These are phyloP conservation scores for Gelatoporia subvermispora DNA, from an alignment of 768 basidiomycete genomes.

Conservation along the genomic window DNA sequence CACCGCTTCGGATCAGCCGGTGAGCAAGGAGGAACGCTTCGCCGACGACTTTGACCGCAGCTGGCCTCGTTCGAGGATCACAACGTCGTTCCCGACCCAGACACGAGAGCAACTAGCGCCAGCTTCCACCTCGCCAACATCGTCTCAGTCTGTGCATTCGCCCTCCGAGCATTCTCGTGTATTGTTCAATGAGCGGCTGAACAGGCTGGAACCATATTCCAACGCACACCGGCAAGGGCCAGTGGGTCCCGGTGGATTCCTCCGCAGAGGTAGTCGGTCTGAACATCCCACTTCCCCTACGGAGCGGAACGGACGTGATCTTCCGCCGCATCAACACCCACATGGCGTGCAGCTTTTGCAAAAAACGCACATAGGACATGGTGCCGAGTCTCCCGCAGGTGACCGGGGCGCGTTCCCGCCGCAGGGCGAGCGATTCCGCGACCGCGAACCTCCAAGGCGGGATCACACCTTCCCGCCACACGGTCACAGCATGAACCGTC, in stretches of 20 bases:
- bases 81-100: constrained; percentile 35
- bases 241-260: constrained; percentile 21
- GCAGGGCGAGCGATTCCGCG: constrained; percentile 14
- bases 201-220: constrained; percentile 80
- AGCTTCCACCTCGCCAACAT: constrained; percentile 27
- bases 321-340: constrained; percentile 34
- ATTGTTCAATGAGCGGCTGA: constrained; percentile 94
- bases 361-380: constrained; percentile 33
- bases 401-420: constrained; percentile 13
- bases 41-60: constrained; percentile 93
- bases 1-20: constrained; percentile 35
- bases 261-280: constrained; percentile 40
- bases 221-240: constrained; percentile 39
- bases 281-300: constrained; percentile 33
- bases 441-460: constrained; percentile 17
- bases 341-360: constrained; percentile 55
- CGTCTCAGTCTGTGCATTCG: constrained; percentile 38
- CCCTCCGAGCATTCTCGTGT: constrained; percentile 61
- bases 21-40: constrained; percentile 84
- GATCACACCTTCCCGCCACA: constrained; percentile 6
- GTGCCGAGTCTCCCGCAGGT: constrained; percentile 11
- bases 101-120: constrained; percentile 36
- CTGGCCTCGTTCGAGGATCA: constrained; percentile 75
- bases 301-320: constrained; percentile 45
- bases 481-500: not conserved